phyloP scores from a whole-genome alignment of 1,284 basidiomycete genomes.

The Tranzscheliella williamsii region DNA sequence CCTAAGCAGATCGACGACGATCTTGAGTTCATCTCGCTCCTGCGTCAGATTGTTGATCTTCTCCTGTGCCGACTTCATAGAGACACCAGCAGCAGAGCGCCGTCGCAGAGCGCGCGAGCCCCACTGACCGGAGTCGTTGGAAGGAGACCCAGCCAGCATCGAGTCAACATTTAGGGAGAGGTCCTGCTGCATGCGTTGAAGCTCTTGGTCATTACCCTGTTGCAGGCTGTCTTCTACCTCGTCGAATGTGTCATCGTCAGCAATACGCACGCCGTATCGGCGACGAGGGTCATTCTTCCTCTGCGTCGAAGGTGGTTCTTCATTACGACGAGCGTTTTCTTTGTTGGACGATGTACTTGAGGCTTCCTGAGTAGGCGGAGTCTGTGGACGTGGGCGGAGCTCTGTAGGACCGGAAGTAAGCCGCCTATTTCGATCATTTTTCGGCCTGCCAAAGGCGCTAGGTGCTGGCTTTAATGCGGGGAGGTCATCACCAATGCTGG shows the following conservation, averaged over 20 bases:
- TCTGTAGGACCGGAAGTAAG: constrained; percentile 29
- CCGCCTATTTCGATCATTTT: constrained; percentile 25
- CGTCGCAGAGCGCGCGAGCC: constrained; percentile 48
- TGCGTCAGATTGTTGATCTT: constrained; percentile 55
- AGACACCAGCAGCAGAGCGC: constrained; percentile 49
- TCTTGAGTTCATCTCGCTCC: constrained; percentile 58
- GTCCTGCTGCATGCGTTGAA: constrained; percentile 40
- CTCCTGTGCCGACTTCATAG: constrained; percentile 54
- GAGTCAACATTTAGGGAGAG: constrained; percentile 42
- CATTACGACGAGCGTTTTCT: constrained; percentile 14
- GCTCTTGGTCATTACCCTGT: constrained; percentile 26
- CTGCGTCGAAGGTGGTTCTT: constrained; percentile 37
- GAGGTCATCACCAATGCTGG: constrained; percentile 33
- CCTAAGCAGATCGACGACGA: constrained; percentile 56
- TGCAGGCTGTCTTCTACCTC: constrained; percentile 45
- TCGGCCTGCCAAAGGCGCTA: constrained; percentile 21
- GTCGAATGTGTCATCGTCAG: constrained; percentile 39
- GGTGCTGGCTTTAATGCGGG: constrained; percentile 20
- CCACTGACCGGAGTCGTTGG: constrained; percentile 45
- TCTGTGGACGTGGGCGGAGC: constrained; percentile 13
- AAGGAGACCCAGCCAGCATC: constrained; percentile 18
- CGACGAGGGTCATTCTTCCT: constrained; percentile 38
- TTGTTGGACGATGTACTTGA: constrained; percentile 20
- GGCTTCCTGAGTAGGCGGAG: constrained; percentile 19
- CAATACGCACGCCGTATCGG: constrained; percentile 39